Evolutionary conservation across 148 eudicot species (phyloP), one percentile per base, ranked within the genome.

Genomic region (Fagopyrum tataricum): DNA sequence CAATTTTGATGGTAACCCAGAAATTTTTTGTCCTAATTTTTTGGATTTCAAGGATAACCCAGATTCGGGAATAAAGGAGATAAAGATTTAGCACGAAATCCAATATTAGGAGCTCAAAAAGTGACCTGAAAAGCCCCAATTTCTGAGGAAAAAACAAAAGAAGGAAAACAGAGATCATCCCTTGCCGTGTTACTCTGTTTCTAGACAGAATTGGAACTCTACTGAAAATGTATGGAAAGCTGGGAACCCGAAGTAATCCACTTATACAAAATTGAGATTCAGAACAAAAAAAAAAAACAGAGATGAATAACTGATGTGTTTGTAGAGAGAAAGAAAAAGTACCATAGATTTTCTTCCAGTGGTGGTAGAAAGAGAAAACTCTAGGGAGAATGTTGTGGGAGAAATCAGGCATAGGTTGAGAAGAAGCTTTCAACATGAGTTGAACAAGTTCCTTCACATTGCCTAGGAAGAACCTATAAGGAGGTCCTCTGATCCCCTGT

Each of bases 271-370:
- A 31, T 31, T 31, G 37, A 31, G 64, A 58, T 58, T 58, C 9
- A 58, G 14, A 26, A 58, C 6, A 10, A 13, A 8, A 8, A 21
- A 55, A 21, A 21, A 52, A 52, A 52, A 52, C 58, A n/a, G 58
- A 52, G 58, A 52, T 52, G 21, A 52, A 1, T 4, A 52, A 18
- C 1, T 14, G 58, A 18, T 52, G 21, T 52, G 26, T 52, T 47
- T 52, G 11, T 3, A 75, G 26, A 78, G 73, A 76, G n/a, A 72
- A 73, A 70, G 77, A 70, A 79, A 74, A 72, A 81, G 17, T 92
- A 91, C 97, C 98, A 83, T 95, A 91, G 47, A 95, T 85, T 83
- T 90, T 91, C 76, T 84, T 88, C 98, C 98, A 95, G 39, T 95
- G 98, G 75, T 95, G 97, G 76, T 95, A 95, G 82, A 95, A 95